These are phyloP conservation scores for Ramaria sp. DNA, from an alignment of 768 basidiomycete species.

Conservation along the genomic window DNA sequence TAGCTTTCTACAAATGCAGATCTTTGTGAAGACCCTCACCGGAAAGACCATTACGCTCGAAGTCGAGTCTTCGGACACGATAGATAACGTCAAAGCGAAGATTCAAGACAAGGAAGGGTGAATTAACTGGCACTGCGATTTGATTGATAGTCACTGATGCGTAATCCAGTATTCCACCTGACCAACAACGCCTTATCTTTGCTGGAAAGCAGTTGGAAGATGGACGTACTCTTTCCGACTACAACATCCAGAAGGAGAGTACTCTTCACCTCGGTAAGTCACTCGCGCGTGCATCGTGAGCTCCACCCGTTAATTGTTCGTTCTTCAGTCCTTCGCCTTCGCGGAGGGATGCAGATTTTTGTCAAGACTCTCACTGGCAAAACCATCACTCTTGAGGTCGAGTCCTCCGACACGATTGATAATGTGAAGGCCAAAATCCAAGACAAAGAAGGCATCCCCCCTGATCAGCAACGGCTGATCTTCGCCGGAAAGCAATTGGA, in stretches of 20 bases:
- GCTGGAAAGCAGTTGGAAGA: slow-evolving; percentile 91
- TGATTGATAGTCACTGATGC: background rate
- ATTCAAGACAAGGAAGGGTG: slow-evolving; percentile 39
- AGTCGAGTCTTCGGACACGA: slow-evolving; percentile 40
- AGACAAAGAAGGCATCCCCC: slow-evolving; percentile 38
- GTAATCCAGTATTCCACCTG: slow-evolving; percentile 43
- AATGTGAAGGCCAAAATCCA: slow-evolving; percentile 54
- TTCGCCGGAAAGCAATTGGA: slow-evolving; percentile 40
- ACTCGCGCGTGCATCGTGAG: background rate
- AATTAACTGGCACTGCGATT: background rate
- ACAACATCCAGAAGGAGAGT: slow-evolving; percentile 86
- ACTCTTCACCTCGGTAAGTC: slow-evolving; percentile 48
- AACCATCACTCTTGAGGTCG: slow-evolving; percentile 89
- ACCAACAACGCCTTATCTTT: slow-evolving; percentile 85
- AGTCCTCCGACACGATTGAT: slow-evolving; percentile 89
- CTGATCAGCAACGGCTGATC: slow-evolving; percentile 36
- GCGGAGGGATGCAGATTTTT: slow-evolving; percentile 88
- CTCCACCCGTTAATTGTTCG: slow-evolving; percentile 2
- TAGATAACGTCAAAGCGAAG: slow-evolving; percentile 39
- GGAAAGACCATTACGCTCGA: slow-evolving; percentile 50
- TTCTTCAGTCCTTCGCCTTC: slow-evolving; percentile 66
- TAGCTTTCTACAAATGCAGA: slow-evolving; percentile 25
- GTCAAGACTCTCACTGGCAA: slow-evolving; percentile 85
- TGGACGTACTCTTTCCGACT: slow-evolving; percentile 82
- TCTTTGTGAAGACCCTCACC: slow-evolving; percentile 40